Evolutionary conservation across 2,329 filamentous ascomycete genomes (phyloP).

Genomic region (Ophiostoma pallidulum): DNA sequence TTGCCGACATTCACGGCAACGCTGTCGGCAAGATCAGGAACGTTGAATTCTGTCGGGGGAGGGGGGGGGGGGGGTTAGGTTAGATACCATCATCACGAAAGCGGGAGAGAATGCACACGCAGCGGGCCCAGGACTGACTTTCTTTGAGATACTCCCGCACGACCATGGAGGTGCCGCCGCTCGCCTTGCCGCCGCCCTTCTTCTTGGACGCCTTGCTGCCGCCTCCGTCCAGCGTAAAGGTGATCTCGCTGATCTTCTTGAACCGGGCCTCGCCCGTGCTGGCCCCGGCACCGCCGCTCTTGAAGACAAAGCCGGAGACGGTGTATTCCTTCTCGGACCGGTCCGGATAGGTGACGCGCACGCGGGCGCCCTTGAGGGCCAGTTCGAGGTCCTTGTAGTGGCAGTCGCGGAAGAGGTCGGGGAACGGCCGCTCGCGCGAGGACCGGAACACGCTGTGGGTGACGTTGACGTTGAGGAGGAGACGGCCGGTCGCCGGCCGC

Average conservation of each 20-base stretch:
- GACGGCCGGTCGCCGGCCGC: slow-evolving; percentile 41
- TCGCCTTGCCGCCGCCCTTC: background rate
- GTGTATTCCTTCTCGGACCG: slow-evolving; percentile 22
- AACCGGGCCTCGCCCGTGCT: background rate
- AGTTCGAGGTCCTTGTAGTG: slow-evolving; percentile 9
- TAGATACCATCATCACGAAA: no score
- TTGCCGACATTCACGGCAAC: slow-evolving; percentile 58
- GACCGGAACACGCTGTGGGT: slow-evolving; percentile 43
- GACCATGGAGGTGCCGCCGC: background rate
- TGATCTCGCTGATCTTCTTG: slow-evolving; percentile 9
- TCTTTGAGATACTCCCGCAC: slow-evolving; percentile 9
- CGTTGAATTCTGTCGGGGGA: slow-evolving; percentile 4
- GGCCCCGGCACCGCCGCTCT: background rate
- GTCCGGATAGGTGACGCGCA: slow-evolving; percentile 25
- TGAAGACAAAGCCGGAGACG: slow-evolving; percentile 20
- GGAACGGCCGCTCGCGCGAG: background rate
- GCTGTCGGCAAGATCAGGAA: background rate
- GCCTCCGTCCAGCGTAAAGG: background rate
- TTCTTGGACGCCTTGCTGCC: slow-evolving; percentile 5
- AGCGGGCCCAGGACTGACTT: slow-evolving; percentile 10
- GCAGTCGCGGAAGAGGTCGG: slow-evolving; percentile 11
- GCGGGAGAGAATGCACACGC: background rate
- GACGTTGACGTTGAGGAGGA: slow-evolving; percentile 47
- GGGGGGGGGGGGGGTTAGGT: no score
- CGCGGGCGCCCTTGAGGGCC: slow-evolving; percentile 15